Evolutionary conservation across 495 filamentous ascomycete species (phyloP), one percentile per base, ranked within the genome.

Genomic region (Aspergillus wentii): DNA sequence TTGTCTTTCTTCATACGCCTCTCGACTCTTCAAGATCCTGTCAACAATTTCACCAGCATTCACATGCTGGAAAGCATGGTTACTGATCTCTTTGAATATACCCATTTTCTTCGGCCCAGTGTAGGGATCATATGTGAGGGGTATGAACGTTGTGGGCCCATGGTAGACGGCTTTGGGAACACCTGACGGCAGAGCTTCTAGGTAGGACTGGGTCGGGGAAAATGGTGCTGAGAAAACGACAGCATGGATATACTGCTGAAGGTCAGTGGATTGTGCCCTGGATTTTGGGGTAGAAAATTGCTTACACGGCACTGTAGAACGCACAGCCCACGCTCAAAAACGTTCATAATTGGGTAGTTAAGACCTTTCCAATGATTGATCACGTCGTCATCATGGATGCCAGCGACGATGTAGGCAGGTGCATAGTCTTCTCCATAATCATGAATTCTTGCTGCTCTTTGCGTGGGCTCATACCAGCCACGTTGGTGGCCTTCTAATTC

Each of bases 261-360:
- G 17, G 42, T 66, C 30, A 69, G 46, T 40, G 28, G 19, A 13
- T 20, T 19, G 57, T 35, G 46, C 30, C 21, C 18, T 8, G 17
- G 13, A 16, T 32, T 36, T n/a, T 40, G 30, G 28, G 17, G 13
- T 17, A 15, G 16, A 23, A 8, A 6, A 38, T 27, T 35, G 30
- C 82, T 48, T 72, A 92, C 88, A 48, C 79, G 78, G 59, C 92
- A 99, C 49, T 97, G 92, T 21, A 96, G 73, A 27, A 96, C 92
- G 59, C 92, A 97, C 15, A 99, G 79, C 5, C 88, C 88, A 33
- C 92, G 81, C 71, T 99, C 92, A 51, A 89, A 94, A 26, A 97
- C 88, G 64, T 95, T 96, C 92, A 97, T 99, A 57, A 99, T 96
- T 1, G 92, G 92, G 57, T 96, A 97, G 61, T 99, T 99, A 46